Evolutionary conservation across 2,329 filamentous ascomycete genomes (phyloP).

Genomic region (Talaromyces sp.): DNA sequence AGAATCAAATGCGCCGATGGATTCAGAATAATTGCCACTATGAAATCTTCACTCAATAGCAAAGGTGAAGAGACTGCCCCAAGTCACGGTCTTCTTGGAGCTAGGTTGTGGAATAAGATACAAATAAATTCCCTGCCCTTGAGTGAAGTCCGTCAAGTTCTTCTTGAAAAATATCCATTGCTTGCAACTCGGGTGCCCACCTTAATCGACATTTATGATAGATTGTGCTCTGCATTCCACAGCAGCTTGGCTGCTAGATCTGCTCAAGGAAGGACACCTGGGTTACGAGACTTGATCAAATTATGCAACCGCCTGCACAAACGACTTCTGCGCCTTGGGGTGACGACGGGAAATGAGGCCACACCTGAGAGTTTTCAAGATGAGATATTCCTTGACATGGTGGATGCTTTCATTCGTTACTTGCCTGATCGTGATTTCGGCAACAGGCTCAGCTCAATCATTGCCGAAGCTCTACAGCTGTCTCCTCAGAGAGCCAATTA

Average conservation of each 20-base stretch:
- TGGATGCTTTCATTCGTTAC: constrained; percentile 87
- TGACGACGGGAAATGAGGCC: constrained; percentile 65
- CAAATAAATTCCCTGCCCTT: constrained; percentile 63
- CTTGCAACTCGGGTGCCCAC: constrained; percentile 57
- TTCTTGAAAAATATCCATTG: constrained; percentile 66
- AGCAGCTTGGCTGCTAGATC: constrained; percentile 38
- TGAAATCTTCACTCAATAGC: constrained; percentile 66
- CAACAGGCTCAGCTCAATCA: constrained; percentile 53
- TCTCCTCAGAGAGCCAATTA: constrained; percentile 77
- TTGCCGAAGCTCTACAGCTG: constrained; percentile 84
- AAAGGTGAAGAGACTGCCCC: constrained; percentile 70
- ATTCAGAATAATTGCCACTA: constrained; percentile 89
- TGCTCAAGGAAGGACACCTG: constrained; percentile 55
- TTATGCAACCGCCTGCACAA: constrained; percentile 77
- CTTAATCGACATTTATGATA: constrained; percentile 57
- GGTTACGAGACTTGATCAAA: constrained; percentile 79
- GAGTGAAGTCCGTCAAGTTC: constrained; percentile 70
- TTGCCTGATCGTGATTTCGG: constrained; percentile 65
- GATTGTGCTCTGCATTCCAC: constrained; percentile 39
- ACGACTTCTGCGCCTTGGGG: constrained; percentile 58
- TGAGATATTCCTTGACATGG: constrained; percentile 86
- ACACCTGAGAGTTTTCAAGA: constrained; percentile 70
- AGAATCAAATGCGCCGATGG: constrained; percentile 75
- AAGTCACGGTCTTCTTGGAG: constrained; percentile 68
- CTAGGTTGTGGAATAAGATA: constrained; percentile 81